These are phyloP conservation scores for Orbilia brochopaga DNA, from an alignment of 2,329 filamentous ascomycete genomes.

Conservation along the genomic window DNA sequence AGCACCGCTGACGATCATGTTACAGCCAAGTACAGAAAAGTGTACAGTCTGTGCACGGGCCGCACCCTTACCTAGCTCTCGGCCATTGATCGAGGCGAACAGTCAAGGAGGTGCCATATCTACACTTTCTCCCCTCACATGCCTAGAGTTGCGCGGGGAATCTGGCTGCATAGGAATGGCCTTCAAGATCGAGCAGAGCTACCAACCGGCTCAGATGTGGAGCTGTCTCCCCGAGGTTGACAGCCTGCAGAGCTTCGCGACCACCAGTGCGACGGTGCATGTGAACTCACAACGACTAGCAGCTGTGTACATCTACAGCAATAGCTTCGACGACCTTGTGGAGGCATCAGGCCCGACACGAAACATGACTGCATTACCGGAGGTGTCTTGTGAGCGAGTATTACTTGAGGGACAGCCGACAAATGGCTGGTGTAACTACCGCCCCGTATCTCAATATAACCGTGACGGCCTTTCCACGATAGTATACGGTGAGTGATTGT, in stretches of 20 bases:
- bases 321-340: neutral
- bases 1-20: conserved; percentile 1
- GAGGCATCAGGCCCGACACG: neutral
- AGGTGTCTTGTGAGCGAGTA: neutral
- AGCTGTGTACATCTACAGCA: conserved; percentile 22
- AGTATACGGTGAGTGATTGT: too few species aligned
- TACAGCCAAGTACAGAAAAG: conserved; percentile 7
- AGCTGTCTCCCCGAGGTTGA: conserved; percentile 1
- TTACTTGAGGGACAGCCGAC: too few species aligned
- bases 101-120: neutral
- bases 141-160: conserved; percentile 5
- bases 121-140: conserved; percentile 7
- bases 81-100: neutral
- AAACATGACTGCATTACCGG: neutral
- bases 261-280: neutral
- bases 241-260: neutral
- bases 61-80: neutral
- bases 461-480: too few species aligned
- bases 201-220: neutral
- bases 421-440: too few species aligned
- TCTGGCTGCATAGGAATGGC: neutral
- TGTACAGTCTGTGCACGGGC: conserved; percentile 23
- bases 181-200: neutral
- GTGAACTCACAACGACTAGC: neutral
- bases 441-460: too few species aligned